These are phyloP conservation scores for Myxozyma neotropica DNA, from an alignment of 805 yeast genomes.

Conservation along the genomic window DNA sequence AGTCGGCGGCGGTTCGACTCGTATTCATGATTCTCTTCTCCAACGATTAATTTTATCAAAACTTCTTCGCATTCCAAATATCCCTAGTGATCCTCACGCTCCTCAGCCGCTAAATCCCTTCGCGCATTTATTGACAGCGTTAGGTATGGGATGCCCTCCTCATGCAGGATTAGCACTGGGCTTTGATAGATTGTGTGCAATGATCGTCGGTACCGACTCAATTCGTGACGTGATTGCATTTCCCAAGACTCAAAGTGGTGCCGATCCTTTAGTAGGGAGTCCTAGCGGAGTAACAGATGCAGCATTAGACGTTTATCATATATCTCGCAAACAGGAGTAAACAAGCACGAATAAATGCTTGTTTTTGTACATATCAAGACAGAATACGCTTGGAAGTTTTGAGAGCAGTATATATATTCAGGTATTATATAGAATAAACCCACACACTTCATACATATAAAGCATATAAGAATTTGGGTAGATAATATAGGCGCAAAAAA, in stretches of 20 bases:
- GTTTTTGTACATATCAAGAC: neutral
- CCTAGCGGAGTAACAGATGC: slow-evolving; percentile 66
- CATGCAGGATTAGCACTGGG: slow-evolving; percentile 98
- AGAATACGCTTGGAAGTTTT: neutral
- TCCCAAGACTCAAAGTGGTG: slow-evolving; percentile 88
- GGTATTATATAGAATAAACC: too few relatives aligned
- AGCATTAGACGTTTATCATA: slow-evolving; percentile 55
- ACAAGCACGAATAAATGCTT: too few relatives aligned
- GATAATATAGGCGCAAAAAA: neutral
- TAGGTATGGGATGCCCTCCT: slow-evolving; percentile 94
- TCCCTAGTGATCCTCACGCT: slow-evolving; percentile 27
- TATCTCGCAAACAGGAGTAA: neutral
- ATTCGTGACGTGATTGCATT: slow-evolving; percentile 94
- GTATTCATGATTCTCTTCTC: slow-evolving; percentile 82
- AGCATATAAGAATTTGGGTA: neutral
- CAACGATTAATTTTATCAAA: slow-evolving; percentile 73
- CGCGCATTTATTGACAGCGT: slow-evolving; percentile 82
- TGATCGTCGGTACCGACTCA: slow-evolving; percentile 73
- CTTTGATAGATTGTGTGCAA: slow-evolving; percentile 89
- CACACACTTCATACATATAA: neutral
- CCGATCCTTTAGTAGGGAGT: slow-evolving; percentile 83
- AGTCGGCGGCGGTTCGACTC: slow-evolving; percentile 95
- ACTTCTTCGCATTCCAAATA: slow-evolving; percentile 55
- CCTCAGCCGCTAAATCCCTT: slow-evolving; percentile 53
- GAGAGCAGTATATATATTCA: too few relatives aligned